Conservation (phyloP, 2,329 filamentous ascomycete species). For the Pyricularia grisea region DNA sequence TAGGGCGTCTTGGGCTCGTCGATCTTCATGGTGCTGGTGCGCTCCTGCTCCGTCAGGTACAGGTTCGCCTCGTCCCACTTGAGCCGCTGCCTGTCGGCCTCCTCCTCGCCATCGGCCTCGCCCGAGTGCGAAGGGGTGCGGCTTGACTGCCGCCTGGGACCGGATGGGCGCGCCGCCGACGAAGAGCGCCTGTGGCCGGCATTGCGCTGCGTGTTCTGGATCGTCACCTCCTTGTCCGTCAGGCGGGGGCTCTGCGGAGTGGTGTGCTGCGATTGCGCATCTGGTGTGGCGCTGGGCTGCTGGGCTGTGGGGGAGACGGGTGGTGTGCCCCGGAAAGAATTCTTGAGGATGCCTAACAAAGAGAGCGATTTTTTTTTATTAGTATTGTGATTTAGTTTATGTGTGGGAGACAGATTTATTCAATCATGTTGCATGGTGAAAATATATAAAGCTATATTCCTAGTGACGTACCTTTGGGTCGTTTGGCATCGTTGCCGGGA, state of each 20-base stretch:
- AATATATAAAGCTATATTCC: not conserved
- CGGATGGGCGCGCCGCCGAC: constrained; percentile 53
- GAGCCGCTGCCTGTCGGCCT: constrained; percentile 59
- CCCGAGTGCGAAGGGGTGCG: constrained; percentile 34
- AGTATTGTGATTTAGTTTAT: not conserved
- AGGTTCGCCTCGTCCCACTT: constrained; percentile 99
- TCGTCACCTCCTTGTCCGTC: constrained; percentile 78
- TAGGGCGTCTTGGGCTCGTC: constrained; percentile 97
- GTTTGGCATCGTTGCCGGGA: constrained; percentile 27
- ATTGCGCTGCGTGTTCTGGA: constrained; percentile 92
- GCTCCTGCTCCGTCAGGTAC: constrained; percentile 94
- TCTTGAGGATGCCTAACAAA: constrained; percentile 79
- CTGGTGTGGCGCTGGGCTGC: constrained; percentile 14
- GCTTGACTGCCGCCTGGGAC: constrained; percentile 64
- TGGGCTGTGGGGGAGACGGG: constrained; percentile 33
- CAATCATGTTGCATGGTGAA: not conserved
- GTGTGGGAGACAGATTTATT: not conserved
- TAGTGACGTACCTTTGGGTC: constrained; percentile 33
- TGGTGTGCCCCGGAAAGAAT: constrained; percentile 60
- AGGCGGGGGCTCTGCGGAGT: constrained; percentile 34
- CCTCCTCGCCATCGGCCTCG: constrained; percentile 24
- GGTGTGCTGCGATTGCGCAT: not conserved
- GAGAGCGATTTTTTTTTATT: not conserved
- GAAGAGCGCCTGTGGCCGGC: constrained; percentile 81
- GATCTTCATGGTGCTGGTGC: constrained; percentile 96